Evolutionary conservation across 352 stramenopile species (phyloP), one percentile per base, ranked within the genome.

Genomic region (Phytophthora kernoviae): DNA sequence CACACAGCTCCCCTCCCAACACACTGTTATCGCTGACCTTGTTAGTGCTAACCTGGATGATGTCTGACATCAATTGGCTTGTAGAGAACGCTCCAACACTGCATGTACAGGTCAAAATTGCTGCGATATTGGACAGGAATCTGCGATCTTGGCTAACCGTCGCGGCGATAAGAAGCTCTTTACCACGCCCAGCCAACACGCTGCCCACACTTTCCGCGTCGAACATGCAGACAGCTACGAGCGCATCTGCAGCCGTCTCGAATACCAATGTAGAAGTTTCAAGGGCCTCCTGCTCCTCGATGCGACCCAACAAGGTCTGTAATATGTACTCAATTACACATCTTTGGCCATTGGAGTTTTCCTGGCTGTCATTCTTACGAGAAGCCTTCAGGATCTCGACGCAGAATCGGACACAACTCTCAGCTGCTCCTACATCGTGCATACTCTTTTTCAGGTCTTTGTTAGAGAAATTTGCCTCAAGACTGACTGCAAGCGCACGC

Each of bases 321-420:
- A 81, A 40, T 36, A 91, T 75, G 54, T 83, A 88, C 24, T 77
- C 69, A 36, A 85, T 41, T 5, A 89, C 54, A 33, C 62, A 47
- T 9, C 47, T 63, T 8, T 70, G 50, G 2, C 82, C 73, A 15
- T 62, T 49, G 8, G 5, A 42, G 30, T 73, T 39, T 4, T 70
- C 57, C 48, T 68, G 36, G n/a, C 49, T 56, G 17, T 45, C 43
- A 15, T 41, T 46, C 9, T 55, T 9, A 33, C 20, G 34, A 30
- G 27, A 56, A 17, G 54, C 58, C 45, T 76, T 80, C 40, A 85
- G 59, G 22, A 87, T 75, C 10, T 65, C 34, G 15, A 87, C 53
- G 42, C 82, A 83, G 37, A 91, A 91, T 9, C 53, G 55, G 11
- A 90, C 49, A 51, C 73, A 89, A 17, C 71, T 81, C 61, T 81